Base-by-base conservation (phyloP, 2,329 filamentous ascomycete species). In the Talaromyces funiculosus region DNA sequence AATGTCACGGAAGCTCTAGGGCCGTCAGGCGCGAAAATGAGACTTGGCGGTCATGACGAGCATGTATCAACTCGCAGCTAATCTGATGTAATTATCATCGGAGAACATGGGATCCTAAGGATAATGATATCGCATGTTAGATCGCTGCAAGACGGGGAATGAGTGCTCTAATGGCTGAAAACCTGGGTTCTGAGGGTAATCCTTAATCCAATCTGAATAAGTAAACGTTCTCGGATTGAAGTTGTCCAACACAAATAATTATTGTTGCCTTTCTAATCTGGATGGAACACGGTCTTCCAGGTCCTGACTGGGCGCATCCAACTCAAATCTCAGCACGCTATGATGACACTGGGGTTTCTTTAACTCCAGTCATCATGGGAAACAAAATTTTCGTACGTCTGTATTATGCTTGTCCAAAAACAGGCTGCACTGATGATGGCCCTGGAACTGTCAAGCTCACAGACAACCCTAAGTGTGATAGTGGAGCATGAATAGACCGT, bases 1-100 rank as follows among this genome's bases (percentile, higher is more conserved):
- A 71, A 75, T 75, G 72, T 62, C 61, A 60, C 60, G 68, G 56
- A 65, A 63, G 63, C 29, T 33, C 20, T 12, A 7, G 26, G 14
- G 16, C 62, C 64, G 65, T 58, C 63, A 38, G 42, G 35, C 53
- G 18, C n/a, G 45, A 57, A 37, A 67, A 66, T 63, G 61, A 66
- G 65, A 67, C 66, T 58, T 31, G 37, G 33, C 40, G 22, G 20
- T 2, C 16, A 16, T 29, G 8, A 40, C 40, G 33, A 33, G 51
- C n/a, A n/a, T n/a, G n/a, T 53, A 31, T 40, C 53, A 20, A 26
- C 45, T 49, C 45, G 45, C n/a, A 33, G n/a, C 26, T 18, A 10
- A 18, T 49, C 45, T 49, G n/a, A 51, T 35, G 43, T 49, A 7
- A 18, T 51, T n/a, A 16, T 6, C 47, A 33, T 18, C n/a, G 9